Conservation (phyloP, 768 basidiomycete genomes). For the Cystofilobasidium ferigula region DNA sequence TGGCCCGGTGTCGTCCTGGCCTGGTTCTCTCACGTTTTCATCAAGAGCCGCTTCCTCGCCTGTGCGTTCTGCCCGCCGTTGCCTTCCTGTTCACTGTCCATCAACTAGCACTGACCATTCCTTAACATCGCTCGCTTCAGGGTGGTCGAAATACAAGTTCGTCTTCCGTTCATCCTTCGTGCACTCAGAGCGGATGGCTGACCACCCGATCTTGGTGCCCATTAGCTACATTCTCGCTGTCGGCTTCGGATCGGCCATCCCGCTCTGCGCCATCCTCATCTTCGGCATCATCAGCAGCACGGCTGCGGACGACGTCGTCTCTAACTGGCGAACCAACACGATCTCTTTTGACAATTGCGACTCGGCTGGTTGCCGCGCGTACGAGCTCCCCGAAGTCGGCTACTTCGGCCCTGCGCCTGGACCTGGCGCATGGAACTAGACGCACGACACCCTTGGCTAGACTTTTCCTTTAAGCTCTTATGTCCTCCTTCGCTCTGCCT, state of each 20-base stretch:
- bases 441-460: background rate
- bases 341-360: conserved; percentile 5
- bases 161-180: background rate
- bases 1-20: conserved; percentile 31
- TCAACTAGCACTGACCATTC: no score
- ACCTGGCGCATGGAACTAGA: conserved; percentile 2
- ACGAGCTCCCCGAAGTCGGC: background rate
- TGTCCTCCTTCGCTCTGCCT: no score
- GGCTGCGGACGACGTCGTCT: background rate
- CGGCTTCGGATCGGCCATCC: conserved; percentile 38
- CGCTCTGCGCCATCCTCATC: conserved; percentile 38
- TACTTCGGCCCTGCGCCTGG: conserved; percentile 11
- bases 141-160: conserved; percentile 36
- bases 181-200: no score
- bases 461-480: background rate
- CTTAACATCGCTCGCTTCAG: no score
- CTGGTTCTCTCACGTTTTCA: conserved; percentile 31
- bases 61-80: no score
- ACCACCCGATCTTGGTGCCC: no score
- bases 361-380: background rate
- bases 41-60: conserved; percentile 34
- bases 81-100: no score
- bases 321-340: background rate
- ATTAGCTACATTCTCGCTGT: conserved; percentile 7
- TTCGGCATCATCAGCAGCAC: conserved; percentile 32